Evolutionary conservation across 352 stramenopile genomes (phyloP).

Genomic region (Globisporangium perplexum): DNA sequence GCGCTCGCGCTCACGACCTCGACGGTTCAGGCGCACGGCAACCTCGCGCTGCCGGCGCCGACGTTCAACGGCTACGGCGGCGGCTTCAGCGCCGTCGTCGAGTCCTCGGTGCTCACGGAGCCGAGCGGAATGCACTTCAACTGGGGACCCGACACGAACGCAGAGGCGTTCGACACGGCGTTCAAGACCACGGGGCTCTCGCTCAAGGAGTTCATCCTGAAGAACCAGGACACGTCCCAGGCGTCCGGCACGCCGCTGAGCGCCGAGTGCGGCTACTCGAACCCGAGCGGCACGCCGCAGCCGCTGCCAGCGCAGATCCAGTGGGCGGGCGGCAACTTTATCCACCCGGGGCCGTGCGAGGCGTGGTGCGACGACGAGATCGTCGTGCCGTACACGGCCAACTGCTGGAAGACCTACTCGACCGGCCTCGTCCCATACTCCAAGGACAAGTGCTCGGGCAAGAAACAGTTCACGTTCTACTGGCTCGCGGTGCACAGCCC

Average conservation of each 20-base stretch:
- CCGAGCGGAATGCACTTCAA: slow-evolving; percentile 6
- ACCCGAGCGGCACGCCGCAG: slow-evolving; percentile 10
- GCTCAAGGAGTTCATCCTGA: slow-evolving; percentile 14
- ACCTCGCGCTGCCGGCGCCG: slow-evolving; percentile 2
- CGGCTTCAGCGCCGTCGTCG: slow-evolving; percentile 1
- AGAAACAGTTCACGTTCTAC: slow-evolving; percentile 15
- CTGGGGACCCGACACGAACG: slow-evolving; percentile 4
- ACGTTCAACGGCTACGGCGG: slow-evolving; percentile 8
- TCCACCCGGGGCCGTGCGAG: slow-evolving; percentile 11
- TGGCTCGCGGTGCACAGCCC: slow-evolving; percentile 13
- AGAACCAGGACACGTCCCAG: slow-evolving; percentile 8
- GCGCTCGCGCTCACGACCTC: not conserved
- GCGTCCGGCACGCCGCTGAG: not conserved
- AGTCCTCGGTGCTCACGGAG: not conserved
- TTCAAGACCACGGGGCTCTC: slow-evolving; percentile 6
- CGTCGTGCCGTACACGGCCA: slow-evolving; percentile 8
- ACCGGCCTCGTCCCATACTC: slow-evolving; percentile 10
- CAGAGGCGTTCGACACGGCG: slow-evolving; percentile 6
- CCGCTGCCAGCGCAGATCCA: slow-evolving; percentile 8
- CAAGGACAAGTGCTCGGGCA: slow-evolving; percentile 12
- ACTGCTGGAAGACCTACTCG: slow-evolving; percentile 11
- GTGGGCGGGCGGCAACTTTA: slow-evolving; percentile 3
- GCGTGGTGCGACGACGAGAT: slow-evolving; percentile 13
- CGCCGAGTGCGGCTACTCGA: slow-evolving; percentile 8
- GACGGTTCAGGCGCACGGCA: not conserved